Base-by-base conservation (phyloP, 805 yeast genomes). In the Candida stauntonica region DNA sequence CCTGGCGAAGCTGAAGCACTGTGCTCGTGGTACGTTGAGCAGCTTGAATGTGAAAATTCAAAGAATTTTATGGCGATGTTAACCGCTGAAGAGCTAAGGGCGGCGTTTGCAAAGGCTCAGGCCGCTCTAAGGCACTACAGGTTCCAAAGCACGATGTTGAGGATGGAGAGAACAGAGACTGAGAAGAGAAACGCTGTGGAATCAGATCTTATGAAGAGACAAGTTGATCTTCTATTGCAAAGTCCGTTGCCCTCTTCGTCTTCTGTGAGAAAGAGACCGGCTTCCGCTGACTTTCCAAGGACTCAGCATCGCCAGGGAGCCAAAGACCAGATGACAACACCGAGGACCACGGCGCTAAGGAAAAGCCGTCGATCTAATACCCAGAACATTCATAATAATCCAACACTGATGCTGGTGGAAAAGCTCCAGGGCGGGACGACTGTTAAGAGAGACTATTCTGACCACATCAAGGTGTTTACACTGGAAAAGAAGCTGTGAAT, bases 131-230 rank as follows among this genome's bases (percentile, higher is more conserved):
- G 44, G 20, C 54, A 53, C 31, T 47, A 44, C 28, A 46, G 46
- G n/a, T 36, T 53, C 30, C 56, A 51, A 31, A 48, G 44, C 21
- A 33, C 47, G 3, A 37, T 53, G 12, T 30, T 42, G 23, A 48
- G 38, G 36, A 46, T 53, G 24, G 52, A 51, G 14, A 42, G 42
- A n/a, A 36, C 33, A 3, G 58, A 53, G 34, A 15, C 40, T 5
- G 40, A 31, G 14, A 44, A 50, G 32, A 31, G 58, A 27, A 40
- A 47, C 27, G 51, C 45, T 12, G 49, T 48, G 15, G 58, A 53
- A 28, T 44, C 34, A 9, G 54, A 48, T 15, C 24, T 51, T n/a
- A 48, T 53, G 35, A 46, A 47, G 38, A 42, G 30, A 19, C 51
- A 53, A 29, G 51, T 53, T 17, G 55, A 51, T 18, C 33, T 38